Conservation (phyloP, 2,329 filamentous ascomycete species). For the Aphanoascus verrucosus region DNA sequence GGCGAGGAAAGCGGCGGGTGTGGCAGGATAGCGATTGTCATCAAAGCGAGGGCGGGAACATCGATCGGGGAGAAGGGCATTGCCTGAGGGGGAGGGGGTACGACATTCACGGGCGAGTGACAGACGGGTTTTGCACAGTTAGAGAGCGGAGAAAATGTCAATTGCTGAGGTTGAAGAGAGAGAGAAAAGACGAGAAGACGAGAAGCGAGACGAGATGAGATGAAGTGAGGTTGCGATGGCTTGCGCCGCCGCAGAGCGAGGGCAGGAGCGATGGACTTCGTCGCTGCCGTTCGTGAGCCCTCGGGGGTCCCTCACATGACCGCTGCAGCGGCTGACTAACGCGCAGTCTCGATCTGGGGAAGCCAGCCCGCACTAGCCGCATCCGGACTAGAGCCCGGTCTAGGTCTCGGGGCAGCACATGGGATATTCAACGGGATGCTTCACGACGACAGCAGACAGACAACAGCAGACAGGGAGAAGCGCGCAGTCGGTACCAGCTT, state of each 20-base stretch:
- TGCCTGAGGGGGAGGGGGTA: not conserved
- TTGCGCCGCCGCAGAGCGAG: too few species aligned
- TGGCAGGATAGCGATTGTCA: not conserved
- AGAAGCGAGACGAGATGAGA: too few species aligned
- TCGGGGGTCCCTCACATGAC: not conserved
- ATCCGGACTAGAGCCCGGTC: not conserved
- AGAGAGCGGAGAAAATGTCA: too few species aligned
- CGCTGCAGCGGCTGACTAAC: not conserved
- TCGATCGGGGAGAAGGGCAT: not conserved
- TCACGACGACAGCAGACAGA: not conserved
- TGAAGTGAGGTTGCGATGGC: too few species aligned
- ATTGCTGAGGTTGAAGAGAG: too few species aligned
- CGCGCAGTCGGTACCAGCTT: not conserved
- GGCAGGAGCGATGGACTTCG: not conserved
- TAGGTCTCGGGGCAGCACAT: not conserved
- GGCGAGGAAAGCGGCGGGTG: not conserved
- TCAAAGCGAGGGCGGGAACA: too few species aligned
- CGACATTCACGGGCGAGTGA: too few species aligned
- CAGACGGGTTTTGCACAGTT: too few species aligned
- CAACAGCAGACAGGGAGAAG: not conserved
- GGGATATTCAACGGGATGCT: too few species aligned
- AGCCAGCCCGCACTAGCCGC: not conserved
- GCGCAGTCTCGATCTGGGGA: not conserved
- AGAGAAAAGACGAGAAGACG: too few species aligned
- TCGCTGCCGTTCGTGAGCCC: not conserved